Percentiles rank a stretch among this genome's conserved stretches.
Conservation (phyloP, 2,329 filamentous ascomycete genomes). For the Fusarium sp. region DNA sequence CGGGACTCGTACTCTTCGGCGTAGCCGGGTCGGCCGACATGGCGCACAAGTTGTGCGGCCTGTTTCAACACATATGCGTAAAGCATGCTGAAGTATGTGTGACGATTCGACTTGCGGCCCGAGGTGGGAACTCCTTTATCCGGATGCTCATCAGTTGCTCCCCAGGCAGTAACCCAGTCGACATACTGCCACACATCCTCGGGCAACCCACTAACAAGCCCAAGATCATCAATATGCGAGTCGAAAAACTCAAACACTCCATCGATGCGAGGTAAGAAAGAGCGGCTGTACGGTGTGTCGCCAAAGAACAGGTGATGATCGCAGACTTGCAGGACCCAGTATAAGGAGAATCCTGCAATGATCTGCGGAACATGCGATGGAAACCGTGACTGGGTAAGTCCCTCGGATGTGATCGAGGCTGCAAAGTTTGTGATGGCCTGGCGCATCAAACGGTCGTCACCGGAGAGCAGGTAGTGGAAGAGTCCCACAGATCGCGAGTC, state of each 20-base stretch:
- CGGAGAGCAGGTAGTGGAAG: conserved; percentile 47
- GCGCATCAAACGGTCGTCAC: conserved; percentile 48
- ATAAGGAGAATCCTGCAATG: conserved; percentile 54
- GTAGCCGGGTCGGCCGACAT: conserved; percentile 48
- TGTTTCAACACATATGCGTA: conserved; percentile 53
- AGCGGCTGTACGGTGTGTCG: conserved; percentile 45
- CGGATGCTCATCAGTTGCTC: conserved; percentile 20
- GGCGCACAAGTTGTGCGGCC: conserved; percentile 47
- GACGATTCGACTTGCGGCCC: conserved; percentile 50
- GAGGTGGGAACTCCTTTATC: conserved; percentile 53
- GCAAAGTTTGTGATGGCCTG: conserved; percentile 47
- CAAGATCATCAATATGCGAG: conserved; percentile 24
- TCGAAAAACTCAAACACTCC: conserved; percentile 50
- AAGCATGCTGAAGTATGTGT: conserved; percentile 44
- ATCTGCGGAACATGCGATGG: conserved; percentile 52
- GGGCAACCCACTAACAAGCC: conserved; percentile 29
- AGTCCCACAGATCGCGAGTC: conserved; percentile 40
- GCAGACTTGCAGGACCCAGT: conserved; percentile 51
- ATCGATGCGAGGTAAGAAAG: conserved; percentile 49
- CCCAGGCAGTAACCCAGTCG: conserved; percentile 47
- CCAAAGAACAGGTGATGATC: conserved; percentile 53
- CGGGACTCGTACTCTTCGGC: conserved; percentile 47
- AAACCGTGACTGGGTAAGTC: conserved; percentile 51
- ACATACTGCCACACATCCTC: conserved; percentile 51
- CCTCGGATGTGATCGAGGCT: conserved; percentile 39